Evolutionary conservation across 768 basidiomycete species (phyloP).

Genomic region (Lactarius pseudohatsudake): DNA sequence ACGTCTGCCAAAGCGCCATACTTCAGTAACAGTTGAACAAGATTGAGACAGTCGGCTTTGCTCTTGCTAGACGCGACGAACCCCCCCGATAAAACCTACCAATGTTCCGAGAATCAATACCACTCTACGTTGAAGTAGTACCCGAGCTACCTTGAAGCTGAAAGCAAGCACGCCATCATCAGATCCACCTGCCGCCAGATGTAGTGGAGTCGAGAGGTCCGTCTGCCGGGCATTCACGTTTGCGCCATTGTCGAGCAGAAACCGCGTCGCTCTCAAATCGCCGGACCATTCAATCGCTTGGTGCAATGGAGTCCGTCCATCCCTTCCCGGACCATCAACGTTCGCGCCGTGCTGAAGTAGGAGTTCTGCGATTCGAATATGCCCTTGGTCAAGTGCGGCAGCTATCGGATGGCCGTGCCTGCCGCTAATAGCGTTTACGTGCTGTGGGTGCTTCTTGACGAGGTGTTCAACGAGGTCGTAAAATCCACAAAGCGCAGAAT

Average conservation of each 20-base stretch:
- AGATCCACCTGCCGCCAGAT: not conserved
- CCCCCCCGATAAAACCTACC: too few relatives aligned
- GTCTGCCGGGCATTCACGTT: not conserved
- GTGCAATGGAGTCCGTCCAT: not conserved
- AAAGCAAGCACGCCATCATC: rapidly evolving
- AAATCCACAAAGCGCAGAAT: not conserved
- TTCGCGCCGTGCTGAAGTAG: not conserved
- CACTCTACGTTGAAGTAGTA: not conserved
- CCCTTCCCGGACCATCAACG: not conserved
- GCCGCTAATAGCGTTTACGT: not conserved
- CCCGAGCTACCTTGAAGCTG: not conserved
- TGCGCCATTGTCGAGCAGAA: not conserved
- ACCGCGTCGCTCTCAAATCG: not conserved
- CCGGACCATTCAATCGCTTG: not conserved
- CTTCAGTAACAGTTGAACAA: not conserved
- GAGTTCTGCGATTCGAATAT: not conserved
- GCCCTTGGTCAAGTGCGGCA: not conserved
- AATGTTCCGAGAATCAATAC: not conserved
- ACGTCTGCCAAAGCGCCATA: not conserved
- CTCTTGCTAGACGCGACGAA: too few relatives aligned
- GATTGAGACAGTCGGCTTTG: too few relatives aligned
- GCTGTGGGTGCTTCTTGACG: not conserved
- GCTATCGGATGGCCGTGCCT: not conserved
- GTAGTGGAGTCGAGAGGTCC: not conserved
- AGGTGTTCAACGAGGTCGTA: not conserved